A percentile compares a stretch with the other conserved stretches of the same genome.
phyloP scores from a whole-genome alignment of 179 eudicot genomes.

The Patellifolia procumbens region DNA sequence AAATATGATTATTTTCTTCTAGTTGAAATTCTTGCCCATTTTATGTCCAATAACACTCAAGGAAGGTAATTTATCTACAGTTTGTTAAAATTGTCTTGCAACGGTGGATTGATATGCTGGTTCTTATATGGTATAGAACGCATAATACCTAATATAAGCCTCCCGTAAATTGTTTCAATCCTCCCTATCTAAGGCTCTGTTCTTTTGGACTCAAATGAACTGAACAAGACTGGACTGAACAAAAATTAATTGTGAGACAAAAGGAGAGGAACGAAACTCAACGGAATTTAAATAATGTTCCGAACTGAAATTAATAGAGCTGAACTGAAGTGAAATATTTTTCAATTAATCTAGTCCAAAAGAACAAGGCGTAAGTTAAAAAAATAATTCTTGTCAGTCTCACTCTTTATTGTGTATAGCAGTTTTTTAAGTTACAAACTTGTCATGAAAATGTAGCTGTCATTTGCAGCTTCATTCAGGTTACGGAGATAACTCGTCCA shows the following conservation, averaged over 20 bases:
- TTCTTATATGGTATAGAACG: not conserved
- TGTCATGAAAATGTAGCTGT: not conserved
- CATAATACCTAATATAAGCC: not conserved
- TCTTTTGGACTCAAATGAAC: too few relatives aligned
- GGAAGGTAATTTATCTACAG: not conserved
- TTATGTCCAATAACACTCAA: not conserved
- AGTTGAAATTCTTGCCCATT: not conserved
- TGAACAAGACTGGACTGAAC: too few relatives aligned
- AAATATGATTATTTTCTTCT: not conserved
- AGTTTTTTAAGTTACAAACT: not conserved
- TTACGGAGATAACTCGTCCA: conserved; percentile 61
- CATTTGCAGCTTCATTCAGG: conserved; percentile 84
- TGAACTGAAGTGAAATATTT: too few relatives aligned
- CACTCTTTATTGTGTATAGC: not conserved
- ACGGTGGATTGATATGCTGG: not conserved
- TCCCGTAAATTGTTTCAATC: not conserved
- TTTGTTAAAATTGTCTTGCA: not conserved
- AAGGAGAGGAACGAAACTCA: too few relatives aligned
- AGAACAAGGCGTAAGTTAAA: too few relatives aligned
- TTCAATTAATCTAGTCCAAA: too few relatives aligned
- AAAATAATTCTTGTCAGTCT: too few relatives aligned
- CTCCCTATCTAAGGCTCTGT: too few relatives aligned
- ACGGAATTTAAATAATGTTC: too few relatives aligned
- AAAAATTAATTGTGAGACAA: too few relatives aligned
- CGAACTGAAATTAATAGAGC: too few relatives aligned